phyloP scores from a whole-genome alignment of 345 rosid species.

The Durio zibethinus region DNA sequence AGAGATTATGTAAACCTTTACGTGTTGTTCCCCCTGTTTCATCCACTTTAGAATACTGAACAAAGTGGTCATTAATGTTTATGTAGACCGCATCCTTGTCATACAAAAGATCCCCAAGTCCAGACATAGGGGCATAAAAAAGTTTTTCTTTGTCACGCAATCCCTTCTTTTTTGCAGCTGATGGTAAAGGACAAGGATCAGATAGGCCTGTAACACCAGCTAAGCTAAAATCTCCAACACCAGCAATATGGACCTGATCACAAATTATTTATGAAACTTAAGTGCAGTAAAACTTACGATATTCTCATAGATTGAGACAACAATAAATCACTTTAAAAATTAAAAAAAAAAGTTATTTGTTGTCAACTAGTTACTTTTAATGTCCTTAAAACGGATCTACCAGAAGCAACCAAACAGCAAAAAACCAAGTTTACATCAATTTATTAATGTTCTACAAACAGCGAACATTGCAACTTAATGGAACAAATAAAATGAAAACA shows the following conservation, averaged over 20 bases:
- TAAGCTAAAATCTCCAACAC: constrained; percentile 89
- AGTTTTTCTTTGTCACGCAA: constrained; percentile 86
- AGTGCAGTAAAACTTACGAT: not conserved
- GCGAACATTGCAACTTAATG: not conserved
- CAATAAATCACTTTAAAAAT: not conserved
- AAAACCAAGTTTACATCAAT: not conserved
- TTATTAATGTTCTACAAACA: not conserved
- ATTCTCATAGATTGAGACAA: not conserved
- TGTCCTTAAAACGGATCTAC: not conserved
- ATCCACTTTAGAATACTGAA: constrained; percentile 79
- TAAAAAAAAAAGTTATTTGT: not conserved
- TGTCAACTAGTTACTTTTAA: not conserved
- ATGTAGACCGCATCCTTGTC: constrained; percentile 98
- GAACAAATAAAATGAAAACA: not conserved
- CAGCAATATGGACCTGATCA: constrained; percentile 92
- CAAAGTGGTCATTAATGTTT: constrained; percentile 82
- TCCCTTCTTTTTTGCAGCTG: constrained; percentile 83
- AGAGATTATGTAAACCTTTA: constrained; percentile 54
- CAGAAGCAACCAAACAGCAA: not conserved
- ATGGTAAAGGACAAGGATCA: constrained; percentile 97
- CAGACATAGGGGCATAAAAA: constrained; percentile 97
- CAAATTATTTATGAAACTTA: constrained; percentile 12
- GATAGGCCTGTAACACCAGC: constrained; percentile 72
- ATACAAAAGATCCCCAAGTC: constrained; percentile 89
- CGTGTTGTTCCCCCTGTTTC: constrained; percentile 44